Percentiles rank a stretch among this genome's conserved stretches.
phyloP scores from a whole-genome alignment of 768 basidiomycete species.

The Lentinus tigrinus region DNA sequence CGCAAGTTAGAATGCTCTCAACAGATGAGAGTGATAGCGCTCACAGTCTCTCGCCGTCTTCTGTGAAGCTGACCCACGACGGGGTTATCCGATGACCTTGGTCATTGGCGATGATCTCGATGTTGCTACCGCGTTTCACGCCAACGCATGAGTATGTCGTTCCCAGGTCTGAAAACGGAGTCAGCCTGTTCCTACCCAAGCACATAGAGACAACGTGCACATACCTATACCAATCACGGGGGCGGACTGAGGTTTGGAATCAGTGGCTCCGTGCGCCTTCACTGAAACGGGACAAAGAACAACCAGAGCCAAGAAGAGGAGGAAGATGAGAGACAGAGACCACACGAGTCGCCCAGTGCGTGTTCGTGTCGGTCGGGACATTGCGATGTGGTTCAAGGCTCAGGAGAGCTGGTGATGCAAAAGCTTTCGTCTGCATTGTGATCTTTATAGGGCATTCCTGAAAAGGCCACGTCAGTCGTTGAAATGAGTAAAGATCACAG shows the following conservation, averaged over 20 bases:
- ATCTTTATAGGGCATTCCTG: no score
- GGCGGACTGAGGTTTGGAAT: constrained; percentile 61
- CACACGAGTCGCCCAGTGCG: constrained; percentile 49
- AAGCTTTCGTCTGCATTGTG: no score
- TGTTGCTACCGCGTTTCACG: constrained; percentile 31
- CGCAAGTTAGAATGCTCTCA: neutral
- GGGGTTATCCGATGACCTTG: constrained; percentile 52
- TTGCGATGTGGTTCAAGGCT: neutral
- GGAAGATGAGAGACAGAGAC: constrained; percentile 47
- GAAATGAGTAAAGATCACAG: no score
- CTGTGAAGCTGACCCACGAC: constrained; percentile 48
- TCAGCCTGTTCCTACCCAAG: neutral
- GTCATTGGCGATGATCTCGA: constrained; percentile 47
- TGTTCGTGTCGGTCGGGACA: constrained; percentile 45
- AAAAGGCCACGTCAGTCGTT: no score
- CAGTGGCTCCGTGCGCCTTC: constrained; percentile 49
- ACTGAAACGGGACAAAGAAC: constrained; percentile 60
- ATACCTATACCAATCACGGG: constrained; percentile 86
- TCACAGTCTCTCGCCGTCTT: constrained; percentile 44
- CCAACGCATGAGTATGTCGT: constrained; percentile 71
- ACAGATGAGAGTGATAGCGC: neutral
- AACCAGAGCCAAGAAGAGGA: constrained; percentile 57
- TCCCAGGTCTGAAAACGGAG: constrained; percentile 64
- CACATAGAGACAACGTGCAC: neutral
- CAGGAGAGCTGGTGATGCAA: no score